Evolutionary conservation across 2,329 filamentous ascomycete genomes (phyloP).

Genomic region (Epichloe hybrida): DNA sequence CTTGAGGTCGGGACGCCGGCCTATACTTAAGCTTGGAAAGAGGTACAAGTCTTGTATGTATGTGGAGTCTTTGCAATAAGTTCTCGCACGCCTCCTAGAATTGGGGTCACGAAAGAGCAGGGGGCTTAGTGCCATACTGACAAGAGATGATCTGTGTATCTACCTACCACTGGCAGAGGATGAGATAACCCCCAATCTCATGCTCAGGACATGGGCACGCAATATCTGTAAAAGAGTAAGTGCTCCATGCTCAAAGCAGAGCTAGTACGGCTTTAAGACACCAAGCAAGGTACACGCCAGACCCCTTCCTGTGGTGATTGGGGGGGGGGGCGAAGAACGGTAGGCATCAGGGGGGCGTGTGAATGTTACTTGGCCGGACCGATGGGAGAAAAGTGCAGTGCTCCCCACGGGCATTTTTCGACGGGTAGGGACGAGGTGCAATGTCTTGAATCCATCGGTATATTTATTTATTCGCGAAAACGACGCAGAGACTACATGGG

Average conservation of each 20-base stretch:
- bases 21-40: conserved; percentile 1
- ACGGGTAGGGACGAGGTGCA: neutral
- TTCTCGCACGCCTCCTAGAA: neutral
- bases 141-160: conserved; percentile 3
- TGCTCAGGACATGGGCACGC: conserved; percentile 3
- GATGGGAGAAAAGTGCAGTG: neutral
- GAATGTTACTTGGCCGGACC: neutral
- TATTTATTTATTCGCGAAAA: neutral
- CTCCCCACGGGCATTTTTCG: conserved; percentile 1
- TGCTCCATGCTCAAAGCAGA: conserved; percentile 1
- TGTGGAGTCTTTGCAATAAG: neutral
- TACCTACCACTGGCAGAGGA: conserved; percentile 6
- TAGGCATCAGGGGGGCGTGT: neutral
- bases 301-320: neutral
- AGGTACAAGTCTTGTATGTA: neutral
- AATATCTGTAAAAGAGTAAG: neutral
- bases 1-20: neutral
- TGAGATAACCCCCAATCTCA: conserved; percentile 5
- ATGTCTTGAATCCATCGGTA: neutral
- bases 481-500: neutral
- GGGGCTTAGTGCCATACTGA: conserved; percentile 2
- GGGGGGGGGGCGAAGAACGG: neutral
- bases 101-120: neutral
- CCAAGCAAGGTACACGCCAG: conserved; percentile 1
- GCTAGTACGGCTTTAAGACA: conserved; percentile 3